These are phyloP conservation scores for Jaltomata sinuosa DNA, from an alignment of 257 asterid species.

Conservation along the genomic window DNA sequence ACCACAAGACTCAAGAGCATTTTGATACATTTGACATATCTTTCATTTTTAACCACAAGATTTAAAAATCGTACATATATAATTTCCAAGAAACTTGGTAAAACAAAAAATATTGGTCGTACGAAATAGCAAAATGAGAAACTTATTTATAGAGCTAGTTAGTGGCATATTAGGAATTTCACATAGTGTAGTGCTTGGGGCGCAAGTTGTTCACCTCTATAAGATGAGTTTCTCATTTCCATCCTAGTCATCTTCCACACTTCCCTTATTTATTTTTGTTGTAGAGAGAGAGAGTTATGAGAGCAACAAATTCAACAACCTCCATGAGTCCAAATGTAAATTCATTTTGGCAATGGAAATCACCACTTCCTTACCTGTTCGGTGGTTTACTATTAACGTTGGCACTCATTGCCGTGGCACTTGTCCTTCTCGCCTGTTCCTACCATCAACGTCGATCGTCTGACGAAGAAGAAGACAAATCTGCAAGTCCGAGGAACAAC, in stretches of 20 bases:
- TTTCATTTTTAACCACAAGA: too few species aligned
- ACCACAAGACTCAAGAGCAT: too few species aligned
- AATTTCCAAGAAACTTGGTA: neutral
- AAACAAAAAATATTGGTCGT: neutral
- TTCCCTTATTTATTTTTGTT: neutral
- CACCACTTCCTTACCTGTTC: conserved; percentile 4
- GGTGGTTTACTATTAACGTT: neutral
- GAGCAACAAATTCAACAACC: neutral
- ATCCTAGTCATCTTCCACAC: neutral
- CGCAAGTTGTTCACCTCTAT: neutral
- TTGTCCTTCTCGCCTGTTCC: neutral
- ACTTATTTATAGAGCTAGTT: neutral
- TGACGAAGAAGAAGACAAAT: neutral
- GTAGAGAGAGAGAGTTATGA: neutral
- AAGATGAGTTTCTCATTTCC: neutral
- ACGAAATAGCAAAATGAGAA: neutral
- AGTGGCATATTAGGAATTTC: neutral
- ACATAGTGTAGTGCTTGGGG: neutral
- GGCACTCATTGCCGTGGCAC: neutral
- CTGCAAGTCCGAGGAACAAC: neutral
- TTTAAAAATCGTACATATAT: too few species aligned
- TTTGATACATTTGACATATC: too few species aligned
- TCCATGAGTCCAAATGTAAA: neutral
- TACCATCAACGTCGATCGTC: neutral
- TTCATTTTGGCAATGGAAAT: neutral